Percentiles rank a stretch among this genome's conserved stretches.
These are phyloP conservation scores for Talaromyces pinophilus DNA, from an alignment of 2,329 filamentous ascomycete genomes.

Conservation along the genomic window DNA sequence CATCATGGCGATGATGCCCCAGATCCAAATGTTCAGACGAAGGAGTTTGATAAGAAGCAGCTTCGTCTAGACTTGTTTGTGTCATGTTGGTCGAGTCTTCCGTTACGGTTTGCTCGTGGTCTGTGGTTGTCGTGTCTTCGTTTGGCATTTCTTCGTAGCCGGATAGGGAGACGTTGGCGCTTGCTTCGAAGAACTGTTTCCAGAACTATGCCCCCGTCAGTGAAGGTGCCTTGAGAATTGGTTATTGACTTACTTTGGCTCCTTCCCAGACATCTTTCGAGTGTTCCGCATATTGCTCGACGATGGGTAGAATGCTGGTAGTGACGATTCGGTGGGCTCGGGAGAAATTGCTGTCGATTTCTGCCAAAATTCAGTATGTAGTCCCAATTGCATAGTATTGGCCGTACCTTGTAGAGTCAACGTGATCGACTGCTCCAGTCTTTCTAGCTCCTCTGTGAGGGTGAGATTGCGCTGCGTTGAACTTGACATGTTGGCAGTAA, in stretches of 20 bases:
- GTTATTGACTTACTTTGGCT: conserved; percentile 68
- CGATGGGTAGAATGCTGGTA: conserved; percentile 84
- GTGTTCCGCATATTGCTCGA: conserved; percentile 93
- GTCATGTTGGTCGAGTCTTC: conserved; percentile 59
- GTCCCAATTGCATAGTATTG: background rate
- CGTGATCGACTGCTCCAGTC: conserved; percentile 93
- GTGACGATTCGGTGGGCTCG: conserved; percentile 96
- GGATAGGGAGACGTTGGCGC: conserved; percentile 92
- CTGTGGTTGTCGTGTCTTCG: conserved; percentile 54
- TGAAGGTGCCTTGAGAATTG: background rate
- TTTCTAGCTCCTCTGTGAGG: conserved; percentile 92
- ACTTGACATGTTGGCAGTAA: conserved; percentile 27
- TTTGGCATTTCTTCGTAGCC: conserved; percentile 80
- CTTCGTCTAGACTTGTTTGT: conserved; percentile 42
- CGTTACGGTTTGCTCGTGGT: conserved; percentile 54
- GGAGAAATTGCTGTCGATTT: conserved; percentile 98
- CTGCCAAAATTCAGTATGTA: conserved; percentile 49
- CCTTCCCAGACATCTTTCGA: conserved; percentile 95
- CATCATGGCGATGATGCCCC: conserved; percentile 26
- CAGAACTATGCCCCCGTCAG: conserved; percentile 69
- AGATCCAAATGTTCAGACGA: conserved; percentile 36
- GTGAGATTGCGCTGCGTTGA: conserved; percentile 63
- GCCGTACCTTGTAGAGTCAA: conserved; percentile 82
- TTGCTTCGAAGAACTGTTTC: conserved; percentile 99
- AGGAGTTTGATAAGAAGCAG: conserved; percentile 45